Base-by-base conservation (phyloP, 192 early-diverging fungal genomes). In the Entomortierella beljakovae region DNA sequence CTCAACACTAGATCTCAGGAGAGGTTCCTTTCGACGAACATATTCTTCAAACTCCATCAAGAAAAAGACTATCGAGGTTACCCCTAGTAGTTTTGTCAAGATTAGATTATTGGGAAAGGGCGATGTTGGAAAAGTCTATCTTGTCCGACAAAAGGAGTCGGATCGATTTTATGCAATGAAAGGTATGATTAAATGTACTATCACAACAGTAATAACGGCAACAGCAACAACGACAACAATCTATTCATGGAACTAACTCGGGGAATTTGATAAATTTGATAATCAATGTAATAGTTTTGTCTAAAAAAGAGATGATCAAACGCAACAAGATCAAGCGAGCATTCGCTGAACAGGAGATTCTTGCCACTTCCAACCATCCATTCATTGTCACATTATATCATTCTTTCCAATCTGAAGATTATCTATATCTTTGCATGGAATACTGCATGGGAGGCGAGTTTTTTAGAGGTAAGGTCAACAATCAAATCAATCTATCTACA, bases 321-420 rank as follows among this genome's bases (percentile, higher is more conserved):
- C 90, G 97, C 40, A 97, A 99, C 85, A 99, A 99, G 85, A 94
- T 99, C 77, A 97, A 98, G 72, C 90, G 98, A 28, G 97, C 97
- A 31, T 85, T 99, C 52, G 95, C 98, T 7, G 98, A 98, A 80
- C 98, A 99, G 50, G 88, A 89, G 72, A 89, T 89, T 55, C 61
- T 89, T 15, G 81, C 93, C 22, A 93, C 91, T 9, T 90, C 92
- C 56, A 96, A 95, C 82, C 95, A 96, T 70, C 95, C 95, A 3
- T 96, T 96, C 82, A 95, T 96, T 59, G 90, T 95, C 1, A 92
- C 94, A 13, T 72, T 96, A 32, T 95, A 96, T 67, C 95, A 96
- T 77, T 93, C 86, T 10, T 96, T 96, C 79, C 95, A 96, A 68
- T 94, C 89, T 57, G 90, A 93, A 69, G 90, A 94, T 15, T 88